Base-by-base conservation (phyloP, 129 eudicot genomes). In the Flaveria sonorensis region DNA sequence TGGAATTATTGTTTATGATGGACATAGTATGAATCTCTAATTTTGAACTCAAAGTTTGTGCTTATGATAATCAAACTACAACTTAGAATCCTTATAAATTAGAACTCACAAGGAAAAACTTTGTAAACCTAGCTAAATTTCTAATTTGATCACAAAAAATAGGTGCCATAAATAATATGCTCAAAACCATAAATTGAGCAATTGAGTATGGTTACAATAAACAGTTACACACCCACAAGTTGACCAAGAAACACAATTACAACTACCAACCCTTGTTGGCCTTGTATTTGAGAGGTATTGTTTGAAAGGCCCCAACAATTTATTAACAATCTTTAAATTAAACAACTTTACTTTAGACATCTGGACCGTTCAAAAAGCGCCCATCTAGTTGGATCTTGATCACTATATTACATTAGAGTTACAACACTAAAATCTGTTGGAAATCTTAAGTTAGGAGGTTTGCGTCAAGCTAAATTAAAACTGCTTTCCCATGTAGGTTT, bases 401-500 rank as follows among this genome's bases (percentile, higher is more conserved):
- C 24, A 39, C 59, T 80, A 81, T 67, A 67, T 43, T 19, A 73
- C 32, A 55, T 2, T 56, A 60, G 43, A 47, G 14, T 48, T 50
- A 36, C 26, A 36, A 65, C 76, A 81, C 30, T 52, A 73, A 78
- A 60, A 45, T 56, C 24, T 20, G 42, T 51, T 26, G 74, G 36
- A 45, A 28, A 73, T 36, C 32, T 57, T 16, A 28, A 60, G 62
- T 81, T 74, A 77, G 81, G 68, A 73, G 19, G 68, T 57, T 72
- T 61, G 30, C 24, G 68, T 52, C 15, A 52, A 36, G 75, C 57
- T 43, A 6, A 77, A 20, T 47, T 71, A 82, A 53, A 82, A 82
- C 72, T 85, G 92, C 15, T 32, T 78, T 42, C 89, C 92, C 0
- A 73, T 78, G 71, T 68, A 88, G 62, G 92, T 85, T 72, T 85